Base-by-base conservation (phyloP, 192 early-diverging fungal species). In the Jimgerdemannia lactiflua region DNA sequence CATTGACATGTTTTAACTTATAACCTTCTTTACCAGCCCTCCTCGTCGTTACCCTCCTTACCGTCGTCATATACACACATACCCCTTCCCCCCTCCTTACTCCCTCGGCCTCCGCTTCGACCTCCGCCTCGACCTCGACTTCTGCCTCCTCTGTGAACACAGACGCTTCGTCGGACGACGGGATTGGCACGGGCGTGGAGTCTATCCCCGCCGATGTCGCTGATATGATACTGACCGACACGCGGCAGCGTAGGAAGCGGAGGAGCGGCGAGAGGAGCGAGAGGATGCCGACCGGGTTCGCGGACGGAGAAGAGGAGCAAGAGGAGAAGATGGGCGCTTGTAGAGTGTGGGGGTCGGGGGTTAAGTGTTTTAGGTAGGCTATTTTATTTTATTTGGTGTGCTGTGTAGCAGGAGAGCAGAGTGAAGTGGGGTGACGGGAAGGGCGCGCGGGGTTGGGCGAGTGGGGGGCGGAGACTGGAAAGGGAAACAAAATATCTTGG, bases 281-380 rank as follows among this genome's bases (percentile, higher is more conserved):
- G 8, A 6, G 49, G 49, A 14, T 59, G 2, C 49, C 49, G 9
- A 19, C 67, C 9, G 67, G 67, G 9, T 39, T 68, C 9, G 29
- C 67, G 2, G 6, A 68, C 20, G 18, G 18, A 39, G 43, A 65
- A 67, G 64, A 49, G 29, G 66, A 39, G 39, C 29, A 29, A 29
- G n/a, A 67, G 74, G 18, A 69, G 42, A 42, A 64, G 39, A 29
- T 65, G 44, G 20, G 42, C 74, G 39, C 49, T 14, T 4, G 65
- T 39, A 68, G 54, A 42, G 11, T 65, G 67, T 42, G 74, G 64
- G 74, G 67, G 18, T 43, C 42, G 11, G 67, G 49, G 20, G 19
- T 69, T 7, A 49, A 66, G 3, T 43, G 65, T 18, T 68, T 49
- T 75, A 65, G 74, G 1, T 69, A 68, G 29, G 29, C 1, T 29